Evolutionary conservation across 176 grass and related monocot species (phyloP), one percentile per base, ranked within the genome.

Genomic region (Carex cristatella): DNA sequence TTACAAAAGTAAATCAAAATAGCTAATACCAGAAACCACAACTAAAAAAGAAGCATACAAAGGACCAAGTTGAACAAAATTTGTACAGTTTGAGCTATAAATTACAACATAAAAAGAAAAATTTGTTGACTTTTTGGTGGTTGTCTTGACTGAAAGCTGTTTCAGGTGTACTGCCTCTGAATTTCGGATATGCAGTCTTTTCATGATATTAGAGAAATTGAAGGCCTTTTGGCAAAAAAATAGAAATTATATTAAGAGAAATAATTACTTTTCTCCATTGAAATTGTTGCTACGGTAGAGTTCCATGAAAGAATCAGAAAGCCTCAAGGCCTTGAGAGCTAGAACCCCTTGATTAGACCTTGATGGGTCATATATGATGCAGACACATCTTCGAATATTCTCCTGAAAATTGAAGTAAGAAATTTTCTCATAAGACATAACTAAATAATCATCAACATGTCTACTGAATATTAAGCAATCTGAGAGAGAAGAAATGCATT

Each of bases 291-390:
- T 94, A 28, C 93, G 93, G 84, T 99, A 89, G 65, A 99, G 93
- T 73, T 99, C 93, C 93, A 99, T 99, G 87, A 99, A 99, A 80
- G 93, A 95, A 87, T 99, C 96, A 53, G 91, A 89, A 7, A 99
- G 93, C 63, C 93, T 99, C 65, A 99, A 75, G 54, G 96, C 96
- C 86, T 99, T 99, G 65, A 99, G 96, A 89, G 96, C 96, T 89
- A 98, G 70, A 51, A 95, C 93, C 73, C 96, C 96, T 86, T 95
- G 96, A 88, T 88, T 93, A 55, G 93, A 95, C 70, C 87, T 95
- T 86, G 96, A 98, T 65, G 96, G 96, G 42, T 98, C 91, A 87
- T 98, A 98, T 82, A 98, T 89, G 1, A 98, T 98, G 87, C 96
- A 98, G 49, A 98, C 93, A 15, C 96, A 98, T 88, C 96, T 92